phyloP scores from a whole-genome alignment of 2,329 filamentous ascomycete species.

The Dactylellina leptospora region DNA sequence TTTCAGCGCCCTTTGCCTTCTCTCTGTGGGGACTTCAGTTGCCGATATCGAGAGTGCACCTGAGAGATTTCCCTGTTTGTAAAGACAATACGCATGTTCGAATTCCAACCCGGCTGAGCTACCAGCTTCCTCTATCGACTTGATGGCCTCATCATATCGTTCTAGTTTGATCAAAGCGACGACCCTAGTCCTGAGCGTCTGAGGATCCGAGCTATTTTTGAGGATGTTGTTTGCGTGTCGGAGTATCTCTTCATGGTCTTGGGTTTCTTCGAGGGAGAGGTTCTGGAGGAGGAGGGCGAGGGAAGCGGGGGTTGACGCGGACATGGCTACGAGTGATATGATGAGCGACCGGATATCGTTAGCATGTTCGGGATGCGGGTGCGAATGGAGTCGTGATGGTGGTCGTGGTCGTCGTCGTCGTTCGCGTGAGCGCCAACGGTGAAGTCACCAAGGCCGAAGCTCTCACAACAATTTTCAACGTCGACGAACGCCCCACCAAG shows the following conservation, averaged over 20 bases:
- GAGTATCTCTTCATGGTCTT: constrained; percentile 78
- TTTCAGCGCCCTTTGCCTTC: constrained; percentile 61
- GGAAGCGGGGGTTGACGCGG: constrained; percentile 55
- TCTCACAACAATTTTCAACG: too few species aligned
- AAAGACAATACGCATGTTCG: constrained; percentile 82
- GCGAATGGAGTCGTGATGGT: not conserved
- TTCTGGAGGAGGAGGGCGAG: constrained; percentile 56
- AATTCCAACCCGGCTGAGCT: constrained; percentile 71
- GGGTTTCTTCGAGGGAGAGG: constrained; percentile 54
- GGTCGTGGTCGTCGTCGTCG: not conserved
- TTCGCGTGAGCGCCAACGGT: not conserved
- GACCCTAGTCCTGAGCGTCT: constrained; percentile 74
- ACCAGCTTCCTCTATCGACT: constrained; percentile 70
- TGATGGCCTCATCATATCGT: constrained; percentile 79
- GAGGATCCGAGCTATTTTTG: constrained; percentile 68
- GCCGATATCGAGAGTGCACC: constrained; percentile 68
- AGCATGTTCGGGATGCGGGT: constrained; percentile 1
- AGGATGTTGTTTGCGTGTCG: constrained; percentile 70
- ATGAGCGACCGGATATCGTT: not conserved
- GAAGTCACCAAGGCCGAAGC: constrained; percentile 11
- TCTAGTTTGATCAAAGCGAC: constrained; percentile 83
- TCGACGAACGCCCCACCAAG: too few species aligned
- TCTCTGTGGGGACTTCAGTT: constrained; percentile 47
- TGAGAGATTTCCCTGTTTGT: constrained; percentile 76
- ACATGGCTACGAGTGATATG: constrained; percentile 24